Base-by-base conservation (phyloP, 495 filamentous ascomycete genomes). In the Penicillium goetzii region DNA sequence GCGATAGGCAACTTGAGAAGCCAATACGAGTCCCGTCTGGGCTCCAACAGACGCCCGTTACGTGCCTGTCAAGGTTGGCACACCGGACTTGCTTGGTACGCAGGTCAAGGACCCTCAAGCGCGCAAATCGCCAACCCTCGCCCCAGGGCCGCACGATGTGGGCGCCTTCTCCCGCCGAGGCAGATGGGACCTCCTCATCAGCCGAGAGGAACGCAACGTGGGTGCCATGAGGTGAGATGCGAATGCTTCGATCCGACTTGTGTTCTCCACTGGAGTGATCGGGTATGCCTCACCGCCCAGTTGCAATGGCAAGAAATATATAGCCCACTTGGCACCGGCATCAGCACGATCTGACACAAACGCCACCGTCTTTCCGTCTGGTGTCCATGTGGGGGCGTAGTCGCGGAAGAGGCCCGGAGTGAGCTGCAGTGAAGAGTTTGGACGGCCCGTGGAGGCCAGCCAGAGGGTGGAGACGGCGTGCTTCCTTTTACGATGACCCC, bases 341-440 rank as follows among this genome's bases (percentile, higher is more conserved):
- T 23, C 57, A 19, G 60, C 59, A 19, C 69, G 66, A 65, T 72
- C 64, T 17, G 69, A 72, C 17, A 67, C 36, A 56, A 72, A 72
- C 0, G 69, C 69, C 25, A 72, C 61, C 30, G 57, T 45, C 28
- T 66, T 62, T 47, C 66, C 66, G 43, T 67, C 66, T 15, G 69
- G 66, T 21, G 58, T 63, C 69, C 64, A 72, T 59, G 40, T 26
- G 30, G 69, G 61, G 21, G 53, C 52, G 26, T 69, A 49, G 41
- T 72, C 69, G 56, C 58, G 62, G 57, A 67, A 72, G 43, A 72
- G 52, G 28, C 69, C 66, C 7, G 58, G 60, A n/a, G 66, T 72
- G 53, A 72, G 60, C 64, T 72, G 55, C n/a, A 53, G 61, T 25
- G 66, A 62, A 45, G 62, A 67, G 45, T 72, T 59, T 51, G 59